Conservation (phyloP, 805 yeast genomes). For the Ogataea angusta region DNA sequence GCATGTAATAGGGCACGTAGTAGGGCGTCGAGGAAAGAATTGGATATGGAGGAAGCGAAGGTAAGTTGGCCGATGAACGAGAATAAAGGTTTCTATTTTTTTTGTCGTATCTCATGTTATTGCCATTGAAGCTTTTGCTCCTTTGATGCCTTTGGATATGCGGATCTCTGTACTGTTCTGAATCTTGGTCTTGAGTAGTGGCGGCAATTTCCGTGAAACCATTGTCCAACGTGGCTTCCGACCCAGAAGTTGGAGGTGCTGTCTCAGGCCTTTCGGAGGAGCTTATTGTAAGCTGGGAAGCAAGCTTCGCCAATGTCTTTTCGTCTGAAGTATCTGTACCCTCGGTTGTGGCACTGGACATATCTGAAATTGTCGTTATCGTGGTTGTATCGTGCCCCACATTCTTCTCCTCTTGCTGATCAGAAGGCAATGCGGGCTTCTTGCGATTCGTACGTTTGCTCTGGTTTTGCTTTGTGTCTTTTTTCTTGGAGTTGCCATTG, state of each 20-base stretch:
- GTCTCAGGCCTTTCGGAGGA: slow-evolving; percentile 4
- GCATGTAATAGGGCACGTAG: slow-evolving; percentile 20
- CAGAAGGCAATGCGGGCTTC: neutral
- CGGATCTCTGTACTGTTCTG: slow-evolving; percentile 6
- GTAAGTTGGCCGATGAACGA: slow-evolving; percentile 9
- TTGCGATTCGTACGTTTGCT: slow-evolving; percentile 3
- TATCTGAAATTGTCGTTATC: slow-evolving; percentile 6
- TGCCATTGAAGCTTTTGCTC: slow-evolving; percentile 9
- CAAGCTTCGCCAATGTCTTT: slow-evolving; percentile 6
- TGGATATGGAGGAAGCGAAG: slow-evolving; percentile 17
- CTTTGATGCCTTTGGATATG: slow-evolving; percentile 5
- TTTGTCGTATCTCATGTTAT: slow-evolving; percentile 10
- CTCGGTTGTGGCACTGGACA: slow-evolving; percentile 12
- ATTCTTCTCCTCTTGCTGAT: neutral
- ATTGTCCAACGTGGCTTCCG: slow-evolving; percentile 10
- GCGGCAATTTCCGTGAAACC: neutral
- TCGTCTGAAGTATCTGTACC: slow-evolving; percentile 14
- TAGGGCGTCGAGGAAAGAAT: slow-evolving; percentile 16
- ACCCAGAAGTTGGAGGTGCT: slow-evolving; percentile 16
- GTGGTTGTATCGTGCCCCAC: slow-evolving; percentile 2
- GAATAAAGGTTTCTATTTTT: slow-evolving; percentile 11
- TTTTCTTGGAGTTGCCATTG: slow-evolving; percentile 5
- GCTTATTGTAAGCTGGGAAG: slow-evolving; percentile 5
- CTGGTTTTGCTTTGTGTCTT: slow-evolving; percentile 6
- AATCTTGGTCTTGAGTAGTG: neutral